Conservation (phyloP, 352 stramenopile species). For the Detonula confervacea region DNA sequence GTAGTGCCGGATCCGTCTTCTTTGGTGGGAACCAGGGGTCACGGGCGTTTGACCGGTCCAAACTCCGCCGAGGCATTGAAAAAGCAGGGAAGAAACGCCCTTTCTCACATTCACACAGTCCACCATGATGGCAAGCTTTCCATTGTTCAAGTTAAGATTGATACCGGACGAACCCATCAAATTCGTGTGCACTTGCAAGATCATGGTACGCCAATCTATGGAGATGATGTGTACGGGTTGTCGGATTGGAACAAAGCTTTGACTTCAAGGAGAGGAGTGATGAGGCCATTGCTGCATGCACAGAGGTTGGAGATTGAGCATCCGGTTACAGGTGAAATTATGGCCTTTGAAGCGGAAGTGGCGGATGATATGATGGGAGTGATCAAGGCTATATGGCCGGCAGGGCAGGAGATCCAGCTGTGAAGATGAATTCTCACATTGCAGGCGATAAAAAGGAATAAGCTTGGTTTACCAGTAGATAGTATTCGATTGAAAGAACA, state of each 20-base stretch:
- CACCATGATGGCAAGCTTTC: constrained; percentile 87
- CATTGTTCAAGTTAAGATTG: constrained; percentile 86
- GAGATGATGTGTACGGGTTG: constrained; percentile 88
- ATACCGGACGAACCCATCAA: constrained; percentile 89
- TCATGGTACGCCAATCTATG: constrained; percentile 85
- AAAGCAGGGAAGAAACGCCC: constrained; percentile 70
- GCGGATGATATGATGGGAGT: constrained; percentile 79
- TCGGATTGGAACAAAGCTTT: constrained; percentile 86
- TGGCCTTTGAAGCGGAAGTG: constrained; percentile 78
- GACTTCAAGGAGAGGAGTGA: constrained; percentile 75
- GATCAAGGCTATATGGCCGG: constrained; percentile 69
- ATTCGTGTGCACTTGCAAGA: constrained; percentile 88
- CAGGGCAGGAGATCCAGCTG: constrained; percentile 31
- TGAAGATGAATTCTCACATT: too few relatives aligned
- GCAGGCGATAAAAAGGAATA: too few relatives aligned
- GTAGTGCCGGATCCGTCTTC: constrained; percentile 80
- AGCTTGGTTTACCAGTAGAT: too few relatives aligned
- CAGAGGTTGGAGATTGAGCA: constrained; percentile 86
- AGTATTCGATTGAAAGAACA: too few relatives aligned
- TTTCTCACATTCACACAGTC: constrained; percentile 82
- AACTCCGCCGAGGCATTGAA: constrained; percentile 23
- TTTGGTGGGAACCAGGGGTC: constrained; percentile 10
- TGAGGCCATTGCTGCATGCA: constrained; percentile 86
- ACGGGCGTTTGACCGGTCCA: constrained; percentile 45
- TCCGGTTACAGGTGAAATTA: constrained; percentile 81